Conservation (phyloP, 2,329 filamentous ascomycete genomes). For the Sclerotinia sclerotiorum region DNA sequence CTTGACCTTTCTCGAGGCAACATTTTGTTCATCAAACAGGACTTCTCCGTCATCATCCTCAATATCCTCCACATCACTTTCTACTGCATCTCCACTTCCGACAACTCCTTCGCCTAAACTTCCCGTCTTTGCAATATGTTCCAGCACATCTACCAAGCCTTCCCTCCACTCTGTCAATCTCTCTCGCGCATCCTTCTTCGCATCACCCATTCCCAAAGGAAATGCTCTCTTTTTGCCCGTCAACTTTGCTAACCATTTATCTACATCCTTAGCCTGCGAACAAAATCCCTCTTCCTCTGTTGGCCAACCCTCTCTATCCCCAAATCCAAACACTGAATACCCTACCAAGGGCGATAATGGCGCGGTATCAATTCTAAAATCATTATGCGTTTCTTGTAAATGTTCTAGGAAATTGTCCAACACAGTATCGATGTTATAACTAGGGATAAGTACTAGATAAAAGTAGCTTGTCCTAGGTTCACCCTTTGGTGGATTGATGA, state of each 20-base stretch:
- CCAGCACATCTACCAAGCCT: slow-evolving; percentile 71
- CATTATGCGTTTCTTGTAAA: slow-evolving; percentile 88
- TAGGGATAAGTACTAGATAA: slow-evolving; percentile 83
- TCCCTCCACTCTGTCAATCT: slow-evolving; percentile 74
- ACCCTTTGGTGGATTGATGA: slow-evolving; percentile 72
- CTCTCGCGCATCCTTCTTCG: slow-evolving; percentile 68
- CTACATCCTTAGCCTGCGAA: slow-evolving; percentile 84
- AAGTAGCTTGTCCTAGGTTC: slow-evolving; percentile 58
- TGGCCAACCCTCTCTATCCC: slow-evolving; percentile 89
- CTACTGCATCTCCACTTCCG: slow-evolving; percentile 79
- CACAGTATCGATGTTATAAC: slow-evolving; percentile 93
- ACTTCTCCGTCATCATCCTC: slow-evolving; percentile 56
- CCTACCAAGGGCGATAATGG: slow-evolving; percentile 75
- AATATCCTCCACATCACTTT: slow-evolving; percentile 77
- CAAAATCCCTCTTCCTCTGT: slow-evolving; percentile 89
- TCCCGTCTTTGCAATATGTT: slow-evolving; percentile 60
- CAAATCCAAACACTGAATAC: slow-evolving; percentile 92
- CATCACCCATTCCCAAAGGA: slow-evolving; percentile 84
- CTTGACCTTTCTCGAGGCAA: slow-evolving; percentile 43
- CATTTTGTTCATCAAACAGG: slow-evolving; percentile 50
- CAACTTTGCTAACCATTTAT: slow-evolving; percentile 96
- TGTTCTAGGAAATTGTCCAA: slow-evolving; percentile 85
- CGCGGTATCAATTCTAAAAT: slow-evolving; percentile 92
- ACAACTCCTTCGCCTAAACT: slow-evolving; percentile 63
- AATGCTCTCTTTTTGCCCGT: slow-evolving; percentile 84